These are phyloP conservation scores for Dipteronia sinensis DNA, from an alignment of 345 rosid species.

Conservation along the genomic window DNA sequence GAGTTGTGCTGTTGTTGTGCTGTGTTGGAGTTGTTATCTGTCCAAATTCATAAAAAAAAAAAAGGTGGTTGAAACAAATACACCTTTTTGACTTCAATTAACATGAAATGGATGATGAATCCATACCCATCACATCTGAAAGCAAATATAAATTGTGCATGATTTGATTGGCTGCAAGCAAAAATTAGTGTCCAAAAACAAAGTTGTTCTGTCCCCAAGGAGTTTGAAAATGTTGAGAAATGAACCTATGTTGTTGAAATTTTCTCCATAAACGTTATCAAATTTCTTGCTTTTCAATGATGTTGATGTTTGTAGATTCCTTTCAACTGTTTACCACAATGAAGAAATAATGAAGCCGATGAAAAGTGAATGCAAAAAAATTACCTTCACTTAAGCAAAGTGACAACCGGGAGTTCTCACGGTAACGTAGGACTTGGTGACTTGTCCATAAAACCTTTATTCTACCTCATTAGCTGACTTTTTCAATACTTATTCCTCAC, in stretches of 20 bases:
- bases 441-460: too few relatives aligned
- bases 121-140: conserved; percentile 5
- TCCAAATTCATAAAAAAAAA: background rate
- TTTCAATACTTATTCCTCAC: too few relatives aligned
- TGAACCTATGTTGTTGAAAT: background rate
- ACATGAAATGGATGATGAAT: background rate
- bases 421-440: too few relatives aligned
- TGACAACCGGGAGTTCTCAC: too few relatives aligned
- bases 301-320: background rate
- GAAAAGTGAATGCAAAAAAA: too few relatives aligned
- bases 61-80: background rate
- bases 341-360: too few relatives aligned
- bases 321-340: background rate
- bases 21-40: background rate
- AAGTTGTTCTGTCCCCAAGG: background rate
- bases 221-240: background rate
- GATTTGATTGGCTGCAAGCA: background rate
- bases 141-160: background rate
- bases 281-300: background rate
- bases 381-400: too few relatives aligned
- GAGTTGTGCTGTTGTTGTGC: background rate
- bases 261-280: background rate
- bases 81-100: conserved; percentile 10
- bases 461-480: too few relatives aligned
- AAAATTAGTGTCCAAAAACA: background rate